These are phyloP conservation scores for Exophiala aquamarina DNA, from an alignment of 2,329 filamentous ascomycete species.

Conservation along the genomic window DNA sequence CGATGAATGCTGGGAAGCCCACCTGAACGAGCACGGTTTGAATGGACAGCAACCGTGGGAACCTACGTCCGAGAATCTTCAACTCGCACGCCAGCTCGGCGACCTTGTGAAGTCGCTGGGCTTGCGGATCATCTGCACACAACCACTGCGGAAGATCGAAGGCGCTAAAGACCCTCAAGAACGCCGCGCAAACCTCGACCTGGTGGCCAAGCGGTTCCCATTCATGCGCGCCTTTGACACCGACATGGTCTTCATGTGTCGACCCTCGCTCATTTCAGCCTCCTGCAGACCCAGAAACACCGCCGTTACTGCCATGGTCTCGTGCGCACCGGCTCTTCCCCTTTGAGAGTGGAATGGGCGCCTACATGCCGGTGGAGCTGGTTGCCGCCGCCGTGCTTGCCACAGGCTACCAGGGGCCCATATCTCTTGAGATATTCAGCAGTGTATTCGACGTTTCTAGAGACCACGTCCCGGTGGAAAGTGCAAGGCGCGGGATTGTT, in stretches of 20 bases:
- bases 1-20: conserved; percentile 37
- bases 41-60: conserved; percentile 32
- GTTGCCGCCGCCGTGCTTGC: conserved; percentile 34
- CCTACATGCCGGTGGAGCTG: conserved; percentile 35
- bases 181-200: conserved; percentile 28
- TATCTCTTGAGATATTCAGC: conserved; percentile 38
- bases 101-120: conserved; percentile 32
- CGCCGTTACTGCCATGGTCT: conserved; percentile 34
- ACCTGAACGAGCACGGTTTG: conserved; percentile 32
- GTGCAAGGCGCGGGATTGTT: conserved; percentile 31
- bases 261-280: conserved; percentile 27
- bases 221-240: conserved; percentile 39
- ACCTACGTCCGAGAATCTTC: conserved; percentile 30
- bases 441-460: conserved; percentile 29
- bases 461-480: conserved; percentile 21
- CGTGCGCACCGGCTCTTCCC: conserved; percentile 34
- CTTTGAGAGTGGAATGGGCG: conserved; percentile 29
- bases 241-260: conserved; percentile 36
- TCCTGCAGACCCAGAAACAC: conserved; percentile 28
- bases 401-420: conserved; percentile 33
- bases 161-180: conserved; percentile 32
- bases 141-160: conserved; percentile 35
- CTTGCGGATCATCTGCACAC: conserved; percentile 35
- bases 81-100: conserved; percentile 31
- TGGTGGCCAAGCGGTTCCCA: conserved; percentile 35